Evolutionary conservation across 2,329 filamentous ascomycete genomes (phyloP).

Genomic region (Talaromyces sp.): DNA sequence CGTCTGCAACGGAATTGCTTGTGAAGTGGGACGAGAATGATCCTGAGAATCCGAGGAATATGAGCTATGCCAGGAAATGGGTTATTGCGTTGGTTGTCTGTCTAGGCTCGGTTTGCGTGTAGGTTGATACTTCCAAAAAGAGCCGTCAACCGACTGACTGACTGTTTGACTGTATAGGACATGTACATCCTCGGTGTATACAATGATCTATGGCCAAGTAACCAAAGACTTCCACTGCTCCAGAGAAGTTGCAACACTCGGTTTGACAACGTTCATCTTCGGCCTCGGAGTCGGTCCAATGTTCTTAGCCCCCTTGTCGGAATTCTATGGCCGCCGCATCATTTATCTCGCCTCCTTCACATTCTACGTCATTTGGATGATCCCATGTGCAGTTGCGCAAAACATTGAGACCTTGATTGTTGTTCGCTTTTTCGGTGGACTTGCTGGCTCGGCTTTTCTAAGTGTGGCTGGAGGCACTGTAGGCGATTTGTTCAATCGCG

Average conservation of each 20-base stretch:
- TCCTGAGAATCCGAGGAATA: slow-evolving; percentile 67
- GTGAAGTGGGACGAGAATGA: slow-evolving; percentile 75
- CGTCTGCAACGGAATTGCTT: slow-evolving; percentile 51
- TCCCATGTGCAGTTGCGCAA: slow-evolving; percentile 73
- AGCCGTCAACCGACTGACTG: neutral
- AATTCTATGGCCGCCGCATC: slow-evolving; percentile 76
- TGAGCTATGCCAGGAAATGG: slow-evolving; percentile 67
- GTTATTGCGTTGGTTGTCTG: slow-evolving; percentile 69
- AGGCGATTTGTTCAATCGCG: slow-evolving; percentile 61
- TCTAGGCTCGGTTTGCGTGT: slow-evolving; percentile 74
- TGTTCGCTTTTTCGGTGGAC: slow-evolving; percentile 62
- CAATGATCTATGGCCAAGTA: slow-evolving; percentile 73
- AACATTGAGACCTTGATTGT: slow-evolving; percentile 79
- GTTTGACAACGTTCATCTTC: slow-evolving; percentile 75
- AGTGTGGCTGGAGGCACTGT: slow-evolving; percentile 63
- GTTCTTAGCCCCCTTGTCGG: slow-evolving; percentile 59
- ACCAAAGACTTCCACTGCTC: slow-evolving; percentile 67
- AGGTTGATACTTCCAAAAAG: slow-evolving; percentile 41
- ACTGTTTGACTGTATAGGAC: slow-evolving; percentile 56
- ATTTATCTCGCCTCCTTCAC: slow-evolving; percentile 73
- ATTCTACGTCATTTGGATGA: slow-evolving; percentile 71
- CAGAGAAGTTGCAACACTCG: slow-evolving; percentile 68
- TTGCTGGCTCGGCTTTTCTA: slow-evolving; percentile 49
- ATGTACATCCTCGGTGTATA: slow-evolving; percentile 83
- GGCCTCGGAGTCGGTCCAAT: slow-evolving; percentile 65